Conservation (phyloP, 129 eudicot species). For the Helianthus tuberosus region DNA sequence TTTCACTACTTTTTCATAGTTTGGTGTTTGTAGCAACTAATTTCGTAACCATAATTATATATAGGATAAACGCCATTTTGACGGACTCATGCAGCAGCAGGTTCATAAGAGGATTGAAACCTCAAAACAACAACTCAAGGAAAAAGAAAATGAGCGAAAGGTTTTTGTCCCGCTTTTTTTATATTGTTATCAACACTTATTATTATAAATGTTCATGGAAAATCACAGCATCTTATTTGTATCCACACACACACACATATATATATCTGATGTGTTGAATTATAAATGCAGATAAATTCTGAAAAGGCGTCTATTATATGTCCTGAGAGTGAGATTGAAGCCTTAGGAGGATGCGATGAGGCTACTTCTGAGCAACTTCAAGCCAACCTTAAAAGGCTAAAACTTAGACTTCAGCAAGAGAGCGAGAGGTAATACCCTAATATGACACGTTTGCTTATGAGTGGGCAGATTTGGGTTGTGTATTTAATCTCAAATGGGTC, state of each 20-base stretch:
- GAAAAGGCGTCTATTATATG: slow-evolving; percentile 79
- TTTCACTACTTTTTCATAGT: slow-evolving; percentile 3
- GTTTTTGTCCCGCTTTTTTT: slow-evolving; percentile 29
- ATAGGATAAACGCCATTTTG: slow-evolving; percentile 60
- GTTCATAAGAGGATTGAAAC: slow-evolving; percentile 52
- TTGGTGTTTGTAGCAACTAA: slow-evolving; percentile 8
- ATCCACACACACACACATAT: no score
- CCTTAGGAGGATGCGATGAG: slow-evolving; percentile 64
- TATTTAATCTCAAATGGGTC: neutral
- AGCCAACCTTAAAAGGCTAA: slow-evolving; percentile 64
- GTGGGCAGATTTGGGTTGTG: neutral
- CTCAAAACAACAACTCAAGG: slow-evolving; percentile 41
- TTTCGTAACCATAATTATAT: slow-evolving; percentile 12
- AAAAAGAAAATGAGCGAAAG: slow-evolving; percentile 57
- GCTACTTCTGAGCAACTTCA: slow-evolving; percentile 69
- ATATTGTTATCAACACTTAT: neutral
- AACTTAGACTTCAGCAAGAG: slow-evolving; percentile 64
- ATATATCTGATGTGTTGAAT: no score
- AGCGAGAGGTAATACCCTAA: slow-evolving; percentile 53
- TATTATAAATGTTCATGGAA: slow-evolving; percentile 5
- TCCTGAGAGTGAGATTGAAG: slow-evolving; percentile 82
- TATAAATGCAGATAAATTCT: slow-evolving; percentile 51
- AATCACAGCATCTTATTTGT: neutral
- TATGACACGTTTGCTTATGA: neutral
- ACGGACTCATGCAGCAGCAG: slow-evolving; percentile 47